Base-by-base conservation (phyloP, 2,329 filamentous ascomycete genomes). In the Penicillium sp. region DNA sequence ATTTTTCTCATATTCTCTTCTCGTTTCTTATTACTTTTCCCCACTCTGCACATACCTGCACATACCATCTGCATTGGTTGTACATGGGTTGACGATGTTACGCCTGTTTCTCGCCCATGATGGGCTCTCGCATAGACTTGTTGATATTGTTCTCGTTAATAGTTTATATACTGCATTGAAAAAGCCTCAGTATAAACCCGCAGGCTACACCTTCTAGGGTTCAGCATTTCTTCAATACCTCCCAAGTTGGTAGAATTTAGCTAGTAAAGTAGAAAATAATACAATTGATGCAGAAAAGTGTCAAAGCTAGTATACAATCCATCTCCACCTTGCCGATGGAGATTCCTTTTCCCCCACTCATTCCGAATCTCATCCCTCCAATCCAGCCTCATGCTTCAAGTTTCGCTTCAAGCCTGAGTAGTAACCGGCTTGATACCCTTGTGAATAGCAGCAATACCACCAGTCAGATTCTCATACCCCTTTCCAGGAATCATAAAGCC, bases 401-500 rank as follows among this genome's bases (percentile, higher is more conserved):
- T 5, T 17, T 9, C 30, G 8, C 13, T 7, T 61, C 28, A 67
- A 59, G 56, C 59, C 62, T 64, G 65, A 28, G 51, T 40, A 28
- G 50, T 45, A 62, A 69, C 56, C 10, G 87, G 93, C 84, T 99
- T 99, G 73, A 99, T 90, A 9, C 94, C 95, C 83, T 93, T 97
- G 76, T 99, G 96, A 67, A 99, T 96, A 57, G 93, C 93, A 4
- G 95, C 95, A 75, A 99, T 93, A 0, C 95, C 95, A 47, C 91
- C 89, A 0, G 92, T 97, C 74, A 99, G 78, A 76, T 99, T 89
- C 82, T 98, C 93, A 80, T 91, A 99, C 0, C 91, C 92, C 56
- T 87, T 80, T 1, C 91, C 93, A 1, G 91, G 92, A 47, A 96
- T 88, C 65, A 91, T 82, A 74, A 99, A 99, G 1, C 94, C 94